Evolutionary conservation across 2,329 filamentous ascomycete species (phyloP).

Genomic region (Aspergillus brunneoviolaceus): DNA sequence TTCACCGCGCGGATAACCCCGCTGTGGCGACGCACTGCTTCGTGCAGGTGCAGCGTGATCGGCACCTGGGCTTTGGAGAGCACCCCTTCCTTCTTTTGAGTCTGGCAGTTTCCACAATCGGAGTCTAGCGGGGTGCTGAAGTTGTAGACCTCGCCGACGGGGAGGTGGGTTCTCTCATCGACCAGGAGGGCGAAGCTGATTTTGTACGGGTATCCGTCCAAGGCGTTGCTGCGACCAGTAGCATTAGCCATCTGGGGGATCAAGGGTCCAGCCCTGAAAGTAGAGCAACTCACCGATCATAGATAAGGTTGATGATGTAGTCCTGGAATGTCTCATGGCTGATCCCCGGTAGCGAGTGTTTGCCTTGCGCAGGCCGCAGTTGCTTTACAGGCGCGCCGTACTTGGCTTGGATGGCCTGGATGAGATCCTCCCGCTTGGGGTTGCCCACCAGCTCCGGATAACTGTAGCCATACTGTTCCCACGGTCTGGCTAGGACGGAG

Average conservation of each 20-base stretch:
- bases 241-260: not conserved
- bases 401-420: not conserved
- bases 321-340: not conserved
- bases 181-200: slow-evolving; percentile 2
- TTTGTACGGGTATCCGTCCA: slow-evolving; percentile 3
- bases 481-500: slow-evolving; percentile 1
- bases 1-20: not conserved
- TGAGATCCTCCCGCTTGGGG: not conserved
- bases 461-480: not conserved
- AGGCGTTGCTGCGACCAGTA: slow-evolving; percentile 1
- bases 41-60: not conserved
- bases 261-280: not conserved
- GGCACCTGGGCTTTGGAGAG: not conserved
- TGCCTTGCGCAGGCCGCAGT: not conserved
- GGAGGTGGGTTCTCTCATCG: not conserved
- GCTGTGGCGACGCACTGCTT: not conserved
- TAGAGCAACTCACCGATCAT: not conserved
- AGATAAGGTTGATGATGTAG: not conserved
- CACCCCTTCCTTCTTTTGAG: not conserved
- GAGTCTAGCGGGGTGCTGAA: slow-evolving; percentile 1
- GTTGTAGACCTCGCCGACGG: not conserved
- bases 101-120: not conserved
- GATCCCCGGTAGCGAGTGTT: not conserved
- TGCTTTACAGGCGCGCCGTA: not conserved
- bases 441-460: slow-evolving; percentile 3